phyloP scores from a whole-genome alignment of 1,284 basidiomycete species.

The Rhodotorula mucilaginosa region DNA sequence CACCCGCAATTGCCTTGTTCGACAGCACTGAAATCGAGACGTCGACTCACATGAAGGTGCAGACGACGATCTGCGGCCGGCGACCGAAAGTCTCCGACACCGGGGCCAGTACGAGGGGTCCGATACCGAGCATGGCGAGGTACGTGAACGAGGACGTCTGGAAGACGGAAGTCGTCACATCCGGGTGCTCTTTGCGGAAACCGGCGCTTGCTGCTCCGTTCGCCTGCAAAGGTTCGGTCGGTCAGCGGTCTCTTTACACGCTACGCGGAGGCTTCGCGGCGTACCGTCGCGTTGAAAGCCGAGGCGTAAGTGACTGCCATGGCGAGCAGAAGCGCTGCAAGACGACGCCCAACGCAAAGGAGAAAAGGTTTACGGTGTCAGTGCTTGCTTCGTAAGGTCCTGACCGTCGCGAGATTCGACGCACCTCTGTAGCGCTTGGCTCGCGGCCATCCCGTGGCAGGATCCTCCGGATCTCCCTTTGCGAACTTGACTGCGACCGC shows the following conservation, averaged over 20 bases:
- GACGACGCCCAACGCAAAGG: too few relatives aligned
- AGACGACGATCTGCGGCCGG: slow-evolving; percentile 39
- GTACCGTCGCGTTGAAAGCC: slow-evolving; percentile 17
- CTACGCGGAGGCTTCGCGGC: not conserved
- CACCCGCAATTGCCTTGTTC: too few relatives aligned
- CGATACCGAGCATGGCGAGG: slow-evolving; percentile 40
- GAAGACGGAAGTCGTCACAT: slow-evolving; percentile 9
- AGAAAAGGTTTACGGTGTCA: too few relatives aligned
- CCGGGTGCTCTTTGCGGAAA: slow-evolving; percentile 27
- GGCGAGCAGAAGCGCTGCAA: slow-evolving; percentile 34
- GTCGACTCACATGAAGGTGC: slow-evolving; percentile 27
- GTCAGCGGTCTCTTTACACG: not conserved
- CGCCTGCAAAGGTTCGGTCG: slow-evolving; percentile 11
- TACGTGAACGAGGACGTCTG: slow-evolving; percentile 29
- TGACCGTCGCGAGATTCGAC: not conserved
- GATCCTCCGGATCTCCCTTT: slow-evolving; percentile 17
- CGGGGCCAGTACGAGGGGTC: slow-evolving; percentile 30
- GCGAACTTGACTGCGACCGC: slow-evolving; percentile 15
- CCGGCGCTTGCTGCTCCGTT: slow-evolving; percentile 31
- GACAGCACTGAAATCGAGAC: too few relatives aligned
- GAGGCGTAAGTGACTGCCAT: slow-evolving; percentile 35
- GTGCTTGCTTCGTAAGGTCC: not conserved
- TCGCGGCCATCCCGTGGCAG: slow-evolving; percentile 3
- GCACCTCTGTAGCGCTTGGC: slow-evolving; percentile 12
- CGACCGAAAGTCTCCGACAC: slow-evolving; percentile 40